Conservation (phyloP, 2,329 filamentous ascomycete genomes). For the Karstenula rhodostoma region DNA sequence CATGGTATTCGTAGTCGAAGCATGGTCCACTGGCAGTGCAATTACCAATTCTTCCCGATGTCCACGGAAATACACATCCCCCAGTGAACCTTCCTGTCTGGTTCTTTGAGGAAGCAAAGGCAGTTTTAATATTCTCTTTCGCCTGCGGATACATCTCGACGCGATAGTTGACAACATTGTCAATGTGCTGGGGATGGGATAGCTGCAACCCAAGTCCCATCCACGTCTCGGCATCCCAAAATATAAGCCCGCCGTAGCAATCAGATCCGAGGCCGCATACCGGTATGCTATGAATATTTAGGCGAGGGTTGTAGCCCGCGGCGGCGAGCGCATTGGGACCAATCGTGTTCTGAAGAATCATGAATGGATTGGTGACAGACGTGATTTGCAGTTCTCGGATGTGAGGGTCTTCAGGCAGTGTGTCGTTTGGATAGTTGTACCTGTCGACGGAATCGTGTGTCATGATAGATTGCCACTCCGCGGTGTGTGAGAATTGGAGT, state of each 20-base stretch:
- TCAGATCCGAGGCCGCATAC: constrained; percentile 74
- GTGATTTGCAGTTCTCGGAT: constrained; percentile 66
- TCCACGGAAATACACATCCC: constrained; percentile 73
- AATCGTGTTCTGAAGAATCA: constrained; percentile 64
- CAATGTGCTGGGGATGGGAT: constrained; percentile 67
- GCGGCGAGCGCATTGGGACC: constrained; percentile 62
- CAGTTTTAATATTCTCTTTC: constrained; percentile 64
- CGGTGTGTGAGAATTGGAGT: constrained; percentile 63
- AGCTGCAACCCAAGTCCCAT: constrained; percentile 73
- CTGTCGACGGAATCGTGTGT: constrained; percentile 69
- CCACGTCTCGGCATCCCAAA: constrained; percentile 73
- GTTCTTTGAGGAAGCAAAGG: constrained; percentile 67
- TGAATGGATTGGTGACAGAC: constrained; percentile 64
- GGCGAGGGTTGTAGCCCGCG: constrained; percentile 56
- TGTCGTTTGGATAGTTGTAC: constrained; percentile 65
- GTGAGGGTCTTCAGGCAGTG: constrained; percentile 64
- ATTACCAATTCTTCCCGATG: constrained; percentile 71
- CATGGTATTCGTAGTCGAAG: constrained; percentile 76
- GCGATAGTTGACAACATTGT: constrained; percentile 71
- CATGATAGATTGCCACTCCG: constrained; percentile 70
- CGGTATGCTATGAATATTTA: constrained; percentile 70
- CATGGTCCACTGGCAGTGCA: constrained; percentile 69
- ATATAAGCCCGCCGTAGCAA: constrained; percentile 71
- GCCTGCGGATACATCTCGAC: constrained; percentile 67
- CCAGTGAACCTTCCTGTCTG: constrained; percentile 64